Evolutionary conservation across 257 asterid species (phyloP).

Genomic region (Leptodermis oblonga): DNA sequence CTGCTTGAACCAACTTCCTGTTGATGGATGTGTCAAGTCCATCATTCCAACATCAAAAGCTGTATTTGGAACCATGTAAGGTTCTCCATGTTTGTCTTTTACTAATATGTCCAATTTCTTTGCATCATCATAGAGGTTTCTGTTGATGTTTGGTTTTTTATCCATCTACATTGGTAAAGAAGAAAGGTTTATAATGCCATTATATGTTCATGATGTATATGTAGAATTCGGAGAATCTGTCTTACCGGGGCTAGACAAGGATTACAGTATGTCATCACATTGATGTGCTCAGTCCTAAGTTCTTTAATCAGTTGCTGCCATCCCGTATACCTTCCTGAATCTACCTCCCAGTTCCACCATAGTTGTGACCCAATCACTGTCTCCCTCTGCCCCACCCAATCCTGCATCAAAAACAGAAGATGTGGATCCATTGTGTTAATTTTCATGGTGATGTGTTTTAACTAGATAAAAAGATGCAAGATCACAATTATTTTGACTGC

Average conservation of each 20-base stretch:
- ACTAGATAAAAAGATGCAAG: background rate
- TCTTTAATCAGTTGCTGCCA: slow-evolving; percentile 66
- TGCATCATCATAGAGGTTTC: slow-evolving; percentile 81
- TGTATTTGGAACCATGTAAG: slow-evolving; percentile 90
- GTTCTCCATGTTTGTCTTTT: slow-evolving; percentile 64
- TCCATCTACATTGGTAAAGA: slow-evolving; percentile 51
- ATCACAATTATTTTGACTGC: background rate
- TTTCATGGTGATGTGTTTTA: background rate
- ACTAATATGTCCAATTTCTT: slow-evolving; percentile 69
- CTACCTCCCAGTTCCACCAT: slow-evolving; percentile 99
- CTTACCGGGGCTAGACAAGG: slow-evolving; percentile 95
- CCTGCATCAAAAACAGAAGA: slow-evolving; percentile 35
- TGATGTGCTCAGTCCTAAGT: slow-evolving; percentile 43
- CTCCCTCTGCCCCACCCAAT: slow-evolving; percentile 95
- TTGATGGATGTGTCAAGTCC: slow-evolving; percentile 80
- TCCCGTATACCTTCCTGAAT: slow-evolving; percentile 63
- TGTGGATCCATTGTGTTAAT: background rate
- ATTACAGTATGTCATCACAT: slow-evolving; percentile 97
- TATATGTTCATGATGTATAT: background rate
- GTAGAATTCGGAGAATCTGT: background rate
- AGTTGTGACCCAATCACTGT: slow-evolving; percentile 95
- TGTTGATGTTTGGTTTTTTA: slow-evolving; percentile 47
- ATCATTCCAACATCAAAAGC: slow-evolving; percentile 95
- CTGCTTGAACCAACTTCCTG: slow-evolving; percentile 80
- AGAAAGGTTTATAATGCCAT: background rate